Conservation (phyloP, 1,284 basidiomycete species). For the Quambalaria eucalypti region DNA sequence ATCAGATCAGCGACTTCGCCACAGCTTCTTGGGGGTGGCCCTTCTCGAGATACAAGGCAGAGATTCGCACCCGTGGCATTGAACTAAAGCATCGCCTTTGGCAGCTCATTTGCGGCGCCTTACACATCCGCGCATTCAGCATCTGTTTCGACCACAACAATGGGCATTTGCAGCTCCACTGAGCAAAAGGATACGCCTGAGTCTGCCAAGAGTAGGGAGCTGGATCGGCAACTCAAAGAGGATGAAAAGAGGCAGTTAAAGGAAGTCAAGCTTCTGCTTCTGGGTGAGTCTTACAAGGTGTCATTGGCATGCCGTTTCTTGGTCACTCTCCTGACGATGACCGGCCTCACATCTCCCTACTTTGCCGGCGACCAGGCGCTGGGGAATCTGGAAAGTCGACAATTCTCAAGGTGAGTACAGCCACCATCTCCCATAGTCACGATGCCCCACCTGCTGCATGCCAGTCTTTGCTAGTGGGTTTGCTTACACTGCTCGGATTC, state of each 20-base stretch:
- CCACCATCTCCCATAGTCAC: too few species aligned
- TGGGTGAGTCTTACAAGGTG: constrained; percentile 50
- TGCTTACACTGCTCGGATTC: constrained; percentile 4
- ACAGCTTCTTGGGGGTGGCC: too few species aligned
- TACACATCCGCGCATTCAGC: too few species aligned
- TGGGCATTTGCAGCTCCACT: constrained; percentile 25
- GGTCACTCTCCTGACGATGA: neutral
- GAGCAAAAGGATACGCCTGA: constrained; percentile 19
- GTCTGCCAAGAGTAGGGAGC: constrained; percentile 12
- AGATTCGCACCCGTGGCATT: too few species aligned
- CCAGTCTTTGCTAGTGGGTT: too few species aligned
- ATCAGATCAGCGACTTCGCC: too few species aligned
- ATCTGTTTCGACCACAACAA: too few species aligned
- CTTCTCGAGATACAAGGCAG: too few species aligned
- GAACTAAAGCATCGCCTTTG: too few species aligned
- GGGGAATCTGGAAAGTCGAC: constrained; percentile 91
- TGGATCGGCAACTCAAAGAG: constrained; percentile 27
- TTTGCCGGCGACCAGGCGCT: constrained; percentile 53
- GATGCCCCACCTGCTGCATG: neutral
- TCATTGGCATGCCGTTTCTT: neutral
- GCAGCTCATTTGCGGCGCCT: too few species aligned
- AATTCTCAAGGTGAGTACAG: constrained; percentile 61
- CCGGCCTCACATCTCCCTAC: neutral
- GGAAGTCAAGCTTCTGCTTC: constrained; percentile 54
- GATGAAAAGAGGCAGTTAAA: constrained; percentile 27